Evolutionary conservation across 441 rosid genomes (phyloP).

Genomic region (Eutrema salsugineum): DNA sequence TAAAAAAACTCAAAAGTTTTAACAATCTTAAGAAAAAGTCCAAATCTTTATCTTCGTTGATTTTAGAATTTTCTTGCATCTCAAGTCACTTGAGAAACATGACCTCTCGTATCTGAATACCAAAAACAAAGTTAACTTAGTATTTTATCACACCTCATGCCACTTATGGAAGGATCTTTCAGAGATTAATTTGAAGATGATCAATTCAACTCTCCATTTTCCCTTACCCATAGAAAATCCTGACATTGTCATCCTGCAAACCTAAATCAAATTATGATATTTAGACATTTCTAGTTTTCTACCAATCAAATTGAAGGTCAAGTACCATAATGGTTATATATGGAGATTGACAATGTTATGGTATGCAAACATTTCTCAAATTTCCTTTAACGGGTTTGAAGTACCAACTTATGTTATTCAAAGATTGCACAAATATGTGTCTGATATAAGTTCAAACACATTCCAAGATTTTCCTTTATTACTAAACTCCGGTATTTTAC

Average conservation of each 20-base stretch:
- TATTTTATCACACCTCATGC: neutral
- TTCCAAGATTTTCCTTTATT: neutral
- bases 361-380: slow-evolving; percentile 3
- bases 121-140: neutral
- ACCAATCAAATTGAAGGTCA: slow-evolving; percentile 2
- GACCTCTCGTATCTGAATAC: neutral
- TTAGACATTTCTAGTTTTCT: slow-evolving; percentile 19
- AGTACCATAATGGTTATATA: slow-evolving; percentile 17
- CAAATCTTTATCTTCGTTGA: too few relatives aligned
- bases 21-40: too few relatives aligned
- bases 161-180: neutral
- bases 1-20: too few relatives aligned
- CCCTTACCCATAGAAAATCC: accelerated
- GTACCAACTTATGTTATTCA: neutral
- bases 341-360: neutral
- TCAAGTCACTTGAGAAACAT: neutral
- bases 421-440: neutral
- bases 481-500: neutral
- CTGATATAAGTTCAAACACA: slow-evolving; percentile 11
- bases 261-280: neutral
- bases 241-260: slow-evolving; percentile 13
- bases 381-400: neutral
- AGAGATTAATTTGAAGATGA: neutral
- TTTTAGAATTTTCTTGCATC: slow-evolving; percentile 1
- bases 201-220: neutral